These are phyloP conservation scores for Fusarium azukiicola DNA, from an alignment of 2,329 filamentous ascomycete genomes.

Conservation along the genomic window DNA sequence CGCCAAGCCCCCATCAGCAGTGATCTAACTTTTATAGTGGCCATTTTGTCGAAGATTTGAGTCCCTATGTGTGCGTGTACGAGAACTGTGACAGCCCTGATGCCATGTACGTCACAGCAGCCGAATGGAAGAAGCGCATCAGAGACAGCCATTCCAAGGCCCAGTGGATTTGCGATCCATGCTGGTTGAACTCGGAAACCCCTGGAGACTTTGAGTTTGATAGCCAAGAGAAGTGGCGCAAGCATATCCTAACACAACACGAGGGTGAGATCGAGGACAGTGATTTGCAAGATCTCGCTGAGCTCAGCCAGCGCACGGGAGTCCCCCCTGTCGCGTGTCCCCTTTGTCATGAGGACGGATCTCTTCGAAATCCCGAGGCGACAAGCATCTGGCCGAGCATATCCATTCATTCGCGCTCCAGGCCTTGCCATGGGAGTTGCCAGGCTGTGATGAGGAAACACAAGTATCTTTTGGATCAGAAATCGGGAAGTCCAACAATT, in stretches of 20 bases:
- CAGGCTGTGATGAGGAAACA: not conserved
- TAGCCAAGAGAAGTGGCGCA: not conserved
- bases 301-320: not conserved
- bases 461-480: not conserved
- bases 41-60: not conserved
- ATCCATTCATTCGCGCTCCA: constrained; percentile 4
- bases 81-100: not conserved
- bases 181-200: not conserved
- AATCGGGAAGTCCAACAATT: not conserved
- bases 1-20: not conserved
- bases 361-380: not conserved
- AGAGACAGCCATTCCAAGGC: not conserved
- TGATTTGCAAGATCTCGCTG: not conserved
- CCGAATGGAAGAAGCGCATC: constrained; percentile 14
- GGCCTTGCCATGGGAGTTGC: not conserved
- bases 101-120: not conserved
- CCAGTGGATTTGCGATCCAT: constrained; percentile 7
- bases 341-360: not conserved
- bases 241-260: not conserved
- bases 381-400: constrained; percentile 12
- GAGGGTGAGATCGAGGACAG: not conserved
- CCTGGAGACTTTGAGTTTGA: constrained; percentile 1
- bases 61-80: constrained; percentile 5
- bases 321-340: not conserved
- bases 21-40: not conserved